Conservation (phyloP, 1,284 basidiomycete genomes). For the Anthracocystis panici-leucophaei region DNA sequence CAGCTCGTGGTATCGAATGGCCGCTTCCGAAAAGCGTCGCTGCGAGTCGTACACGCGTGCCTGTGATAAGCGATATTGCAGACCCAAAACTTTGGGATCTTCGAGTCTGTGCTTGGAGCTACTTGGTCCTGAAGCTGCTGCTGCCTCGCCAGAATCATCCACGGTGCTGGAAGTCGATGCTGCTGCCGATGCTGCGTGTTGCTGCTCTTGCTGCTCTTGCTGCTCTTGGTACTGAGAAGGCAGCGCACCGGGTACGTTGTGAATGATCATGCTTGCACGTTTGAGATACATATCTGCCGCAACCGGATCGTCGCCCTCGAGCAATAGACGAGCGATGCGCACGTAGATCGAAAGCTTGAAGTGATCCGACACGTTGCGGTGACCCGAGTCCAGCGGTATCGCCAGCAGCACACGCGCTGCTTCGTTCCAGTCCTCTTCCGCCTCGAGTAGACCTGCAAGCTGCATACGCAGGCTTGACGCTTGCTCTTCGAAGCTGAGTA, state of each 20-base stretch:
- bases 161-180: neutral
- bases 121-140: constrained; percentile 3
- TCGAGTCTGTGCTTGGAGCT: constrained; percentile 27
- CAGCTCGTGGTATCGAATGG: constrained; percentile 91
- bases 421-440: constrained; percentile 90
- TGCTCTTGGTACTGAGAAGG: constrained; percentile 33
- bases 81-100: constrained; percentile 47
- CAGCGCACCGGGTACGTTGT: constrained; percentile 70
- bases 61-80: constrained; percentile 70
- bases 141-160: neutral
- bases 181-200: neutral
- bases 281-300: constrained; percentile 97
- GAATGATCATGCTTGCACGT: constrained; percentile 89
- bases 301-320: constrained; percentile 93
- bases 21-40: constrained; percentile 94
- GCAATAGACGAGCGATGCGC: constrained; percentile 90
- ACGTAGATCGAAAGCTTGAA: constrained; percentile 92
- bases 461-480: constrained; percentile 85
- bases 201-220: constrained; percentile 18
- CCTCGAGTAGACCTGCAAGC: constrained; percentile 87
- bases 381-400: constrained; percentile 90
- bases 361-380: constrained; percentile 80
- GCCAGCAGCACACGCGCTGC: constrained; percentile 91
- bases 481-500: constrained; percentile 92
- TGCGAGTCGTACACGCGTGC: constrained; percentile 92